These are phyloP conservation scores for Barbarea vulgaris DNA, from an alignment of 345 rosid species.

Conservation along the genomic window DNA sequence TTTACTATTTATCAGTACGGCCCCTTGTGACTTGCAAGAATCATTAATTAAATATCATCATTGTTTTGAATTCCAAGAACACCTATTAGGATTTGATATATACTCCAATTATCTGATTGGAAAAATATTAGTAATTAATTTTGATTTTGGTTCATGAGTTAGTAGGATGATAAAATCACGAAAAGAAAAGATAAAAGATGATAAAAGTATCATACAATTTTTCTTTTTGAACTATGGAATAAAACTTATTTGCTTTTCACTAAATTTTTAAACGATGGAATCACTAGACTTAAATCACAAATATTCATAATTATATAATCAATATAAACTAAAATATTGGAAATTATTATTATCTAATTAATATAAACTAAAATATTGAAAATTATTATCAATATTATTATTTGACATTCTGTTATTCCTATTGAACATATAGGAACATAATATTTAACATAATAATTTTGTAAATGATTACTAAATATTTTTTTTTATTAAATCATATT, in stretches of 20 bases:
- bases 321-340: neutral
- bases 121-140: neutral
- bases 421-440: neutral
- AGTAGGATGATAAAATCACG: too few relatives aligned
- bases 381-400: too few relatives aligned
- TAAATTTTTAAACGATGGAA: too few relatives aligned
- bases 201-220: too few relatives aligned
- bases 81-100: neutral
- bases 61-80: slow-evolving; percentile 20
- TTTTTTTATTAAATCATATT: too few relatives aligned
- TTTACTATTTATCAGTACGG: slow-evolving; percentile 24
- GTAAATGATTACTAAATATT: neutral
- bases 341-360: too few relatives aligned
- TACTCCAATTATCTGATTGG: neutral
- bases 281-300: neutral
- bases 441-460: neutral
- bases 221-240: too few relatives aligned
- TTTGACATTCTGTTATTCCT: too few relatives aligned
- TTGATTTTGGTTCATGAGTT: neutral
- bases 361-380: too few relatives aligned
- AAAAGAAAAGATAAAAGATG: too few relatives aligned
- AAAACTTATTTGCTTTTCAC: too few relatives aligned
- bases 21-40: slow-evolving; percentile 16
- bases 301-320: too few relatives aligned
- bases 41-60: slow-evolving; percentile 26